Evolutionary conservation across 2,329 filamentous ascomycete genomes (phyloP).

Genomic region (Hypoxylon rubiginosum): DNA sequence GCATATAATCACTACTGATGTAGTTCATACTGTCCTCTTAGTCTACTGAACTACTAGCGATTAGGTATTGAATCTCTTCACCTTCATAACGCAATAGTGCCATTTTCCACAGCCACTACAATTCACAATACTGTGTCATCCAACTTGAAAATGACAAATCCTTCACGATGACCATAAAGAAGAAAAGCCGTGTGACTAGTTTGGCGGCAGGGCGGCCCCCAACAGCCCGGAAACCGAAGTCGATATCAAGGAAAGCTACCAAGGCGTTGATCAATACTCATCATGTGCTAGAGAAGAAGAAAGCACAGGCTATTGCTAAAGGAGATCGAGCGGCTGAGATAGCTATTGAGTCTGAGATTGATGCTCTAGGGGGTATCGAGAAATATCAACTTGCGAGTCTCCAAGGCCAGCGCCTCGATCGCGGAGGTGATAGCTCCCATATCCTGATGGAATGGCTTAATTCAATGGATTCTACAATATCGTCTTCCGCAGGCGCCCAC

Average conservation of each 20-base stretch:
- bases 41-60: background rate
- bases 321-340: slow-evolving; percentile 65
- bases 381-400: slow-evolving; percentile 77
- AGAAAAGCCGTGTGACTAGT: slow-evolving; percentile 61
- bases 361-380: slow-evolving; percentile 70
- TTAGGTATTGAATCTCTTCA: background rate
- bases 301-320: slow-evolving; percentile 66
- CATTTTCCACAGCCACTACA: background rate
- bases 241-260: slow-evolving; percentile 75
- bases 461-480: slow-evolving; percentile 49
- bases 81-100: background rate
- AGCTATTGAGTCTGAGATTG: slow-evolving; percentile 66
- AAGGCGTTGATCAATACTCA: slow-evolving; percentile 74
- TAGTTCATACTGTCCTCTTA: slow-evolving; percentile 15
- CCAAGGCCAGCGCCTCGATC: slow-evolving; percentile 74
- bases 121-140: background rate
- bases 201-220: slow-evolving; percentile 70
- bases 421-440: slow-evolving; percentile 76
- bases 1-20: background rate
- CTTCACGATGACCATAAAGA: slow-evolving; percentile 60
- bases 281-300: slow-evolving; percentile 74
- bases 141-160: background rate
- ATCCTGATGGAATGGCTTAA: slow-evolving; percentile 74
- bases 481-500: slow-evolving; percentile 35
- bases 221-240: slow-evolving; percentile 63